Percentiles rank a stretch among this genome's conserved stretches.
Evolutionary conservation across 73 alveolate genomes (phyloP).

Genomic region (Blepharisma stoltei): DNA sequence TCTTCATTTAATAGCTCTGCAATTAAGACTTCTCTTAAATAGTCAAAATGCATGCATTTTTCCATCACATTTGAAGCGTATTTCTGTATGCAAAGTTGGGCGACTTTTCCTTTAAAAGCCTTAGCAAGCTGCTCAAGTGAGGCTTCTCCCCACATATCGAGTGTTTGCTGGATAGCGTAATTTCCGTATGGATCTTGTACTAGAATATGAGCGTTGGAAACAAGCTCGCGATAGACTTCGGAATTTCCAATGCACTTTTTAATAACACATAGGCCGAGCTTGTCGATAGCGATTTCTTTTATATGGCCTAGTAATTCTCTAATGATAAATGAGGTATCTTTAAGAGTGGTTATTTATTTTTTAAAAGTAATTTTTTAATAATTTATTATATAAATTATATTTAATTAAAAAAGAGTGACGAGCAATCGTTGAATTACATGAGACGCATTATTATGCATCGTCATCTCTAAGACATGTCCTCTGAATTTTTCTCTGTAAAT

Average conservation of each 20-base stretch:
- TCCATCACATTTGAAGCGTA: conserved; percentile 64
- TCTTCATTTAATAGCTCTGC: background rate
- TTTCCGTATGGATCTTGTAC: conserved; percentile 85
- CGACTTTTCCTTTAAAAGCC: conserved; percentile 41
- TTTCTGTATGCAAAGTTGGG: conserved; percentile 50
- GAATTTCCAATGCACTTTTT: conserved; percentile 57
- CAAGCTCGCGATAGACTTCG: conserved; percentile 48
- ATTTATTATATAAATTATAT: too few species aligned
- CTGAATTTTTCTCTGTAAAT: conserved; percentile 60
- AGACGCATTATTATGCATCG: conserved; percentile 75
- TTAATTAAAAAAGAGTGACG: too few species aligned
- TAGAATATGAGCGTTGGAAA: conserved; percentile 61
- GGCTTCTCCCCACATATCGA: conserved; percentile 63
- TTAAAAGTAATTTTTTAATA: too few species aligned
- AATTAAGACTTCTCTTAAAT: background rate
- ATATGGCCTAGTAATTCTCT: conserved; percentile 63
- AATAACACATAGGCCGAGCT: conserved; percentile 81
- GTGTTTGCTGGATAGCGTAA: conserved; percentile 77
- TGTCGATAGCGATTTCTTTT: conserved; percentile 70
- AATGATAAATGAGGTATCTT: conserved; percentile 69
- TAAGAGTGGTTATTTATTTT: too few species aligned
- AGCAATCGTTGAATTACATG: conserved; percentile 85
- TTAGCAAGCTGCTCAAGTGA: conserved; percentile 36
- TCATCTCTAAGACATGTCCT: conserved; percentile 56
- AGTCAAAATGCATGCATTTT: background rate